Evolutionary conservation across 169 alveolate species (phyloP).

Genomic region (Cryptosporidium viatorum): DNA sequence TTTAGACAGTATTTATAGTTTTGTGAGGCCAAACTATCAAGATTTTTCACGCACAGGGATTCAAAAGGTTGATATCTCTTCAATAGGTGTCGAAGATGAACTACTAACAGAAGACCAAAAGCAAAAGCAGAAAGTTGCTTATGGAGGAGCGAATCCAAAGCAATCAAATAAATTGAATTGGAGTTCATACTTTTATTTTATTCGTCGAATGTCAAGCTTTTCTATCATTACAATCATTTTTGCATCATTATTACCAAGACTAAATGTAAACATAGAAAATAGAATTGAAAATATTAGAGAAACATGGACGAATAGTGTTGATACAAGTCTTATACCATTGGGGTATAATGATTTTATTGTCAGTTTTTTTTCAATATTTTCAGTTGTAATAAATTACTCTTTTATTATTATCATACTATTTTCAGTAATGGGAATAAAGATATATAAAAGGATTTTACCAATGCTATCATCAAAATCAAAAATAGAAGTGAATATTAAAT

Average conservation of each 20-base stretch:
- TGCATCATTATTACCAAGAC: conserved; percentile 50
- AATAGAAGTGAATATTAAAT: not conserved
- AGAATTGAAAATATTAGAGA: not conserved
- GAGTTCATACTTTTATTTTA: conserved; percentile 29
- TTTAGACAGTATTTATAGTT: conserved; percentile 19
- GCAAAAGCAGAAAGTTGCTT: conserved; percentile 57
- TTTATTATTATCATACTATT: conserved; percentile 19
- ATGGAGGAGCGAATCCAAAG: conserved; percentile 43
- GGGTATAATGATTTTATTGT: conserved; percentile 14
- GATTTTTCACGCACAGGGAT: not conserved
- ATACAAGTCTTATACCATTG: not conserved
- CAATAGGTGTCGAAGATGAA: conserved; percentile 41
- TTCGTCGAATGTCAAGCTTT: conserved; percentile 53
- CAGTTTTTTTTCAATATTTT: conserved; percentile 21
- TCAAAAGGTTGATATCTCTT: not conserved
- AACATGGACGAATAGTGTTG: not conserved
- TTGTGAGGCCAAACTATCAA: conserved; percentile 36
- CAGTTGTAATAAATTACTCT: conserved; percentile 20
- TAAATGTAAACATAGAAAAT: conserved; percentile 41
- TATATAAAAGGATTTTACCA: not conserved
- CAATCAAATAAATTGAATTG: conserved; percentile 32
- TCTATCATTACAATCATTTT: conserved; percentile 21
- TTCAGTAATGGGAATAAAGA: conserved; percentile 46
- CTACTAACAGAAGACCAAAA: conserved; percentile 36
- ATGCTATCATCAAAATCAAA: conserved; percentile 26